Conservation (phyloP, 768 basidiomycete genomes). For the Suillus subluteus region DNA sequence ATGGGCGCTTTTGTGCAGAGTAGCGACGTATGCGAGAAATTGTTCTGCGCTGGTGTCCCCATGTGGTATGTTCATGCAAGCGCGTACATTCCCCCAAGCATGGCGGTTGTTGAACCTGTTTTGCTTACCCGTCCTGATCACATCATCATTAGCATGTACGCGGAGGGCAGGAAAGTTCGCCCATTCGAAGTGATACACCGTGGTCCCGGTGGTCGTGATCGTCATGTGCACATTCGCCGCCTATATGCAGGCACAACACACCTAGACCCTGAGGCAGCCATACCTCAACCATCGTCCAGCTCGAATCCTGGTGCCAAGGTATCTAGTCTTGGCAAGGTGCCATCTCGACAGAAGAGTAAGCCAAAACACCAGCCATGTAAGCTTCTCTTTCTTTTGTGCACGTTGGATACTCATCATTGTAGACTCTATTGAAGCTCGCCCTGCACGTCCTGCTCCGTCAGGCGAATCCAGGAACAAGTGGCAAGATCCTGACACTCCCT, state of each 20-base stretch:
- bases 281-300: conserved; percentile 4
- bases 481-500: background rate
- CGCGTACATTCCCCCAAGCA: background rate
- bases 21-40: background rate
- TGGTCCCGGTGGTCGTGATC: background rate
- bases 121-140: background rate
- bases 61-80: background rate
- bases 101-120: background rate
- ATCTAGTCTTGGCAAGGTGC: conserved; percentile 1
- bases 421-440: background rate
- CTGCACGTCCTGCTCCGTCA: background rate
- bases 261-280: background rate
- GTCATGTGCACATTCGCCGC: background rate
- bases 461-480: conserved; percentile 1
- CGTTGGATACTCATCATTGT: background rate
- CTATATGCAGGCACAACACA: background rate
- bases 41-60: conserved; percentile 4
- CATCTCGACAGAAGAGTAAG: background rate
- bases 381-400: background rate
- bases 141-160: conserved; percentile 2
- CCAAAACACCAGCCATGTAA: background rate
- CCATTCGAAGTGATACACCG: conserved; percentile 4
- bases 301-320: background rate
- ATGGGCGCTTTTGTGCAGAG: conserved; percentile 11
- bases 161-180: background rate